Percentiles rank a stretch among this genome's conserved stretches.
phyloP scores from a whole-genome alignment of 73 alveolate species.

The Blepharisma stoltei region DNA sequence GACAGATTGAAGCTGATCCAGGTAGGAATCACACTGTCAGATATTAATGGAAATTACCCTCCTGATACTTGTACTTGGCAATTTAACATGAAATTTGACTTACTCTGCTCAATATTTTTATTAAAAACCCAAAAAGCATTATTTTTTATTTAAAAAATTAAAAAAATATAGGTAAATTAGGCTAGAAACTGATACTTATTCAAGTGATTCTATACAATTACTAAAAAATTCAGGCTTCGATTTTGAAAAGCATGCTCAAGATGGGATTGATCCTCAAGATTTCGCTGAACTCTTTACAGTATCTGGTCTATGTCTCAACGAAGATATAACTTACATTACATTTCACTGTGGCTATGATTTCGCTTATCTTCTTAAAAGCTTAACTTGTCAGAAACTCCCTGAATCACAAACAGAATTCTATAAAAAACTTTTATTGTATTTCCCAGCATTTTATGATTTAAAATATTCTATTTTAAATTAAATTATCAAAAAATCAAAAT shows the following conservation, averaged over 20 bases:
- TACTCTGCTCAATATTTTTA: too few relatives aligned
- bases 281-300: constrained; percentile 68
- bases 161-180: too few relatives aligned
- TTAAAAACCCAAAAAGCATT: too few relatives aligned
- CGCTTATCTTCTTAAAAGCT: constrained; percentile 72
- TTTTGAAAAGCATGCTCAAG: constrained; percentile 63
- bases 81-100: constrained; percentile 30
- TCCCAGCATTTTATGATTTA: constrained; percentile 73
- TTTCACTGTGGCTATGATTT: constrained; percentile 86
- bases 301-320: constrained; percentile 48
- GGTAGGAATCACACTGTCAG: constrained; percentile 76
- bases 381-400: constrained; percentile 70
- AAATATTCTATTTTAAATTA: too few relatives aligned
- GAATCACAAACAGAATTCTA: constrained; percentile 55
- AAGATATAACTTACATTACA: constrained; percentile 75
- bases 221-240: constrained; percentile 72
- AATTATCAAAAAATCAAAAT: too few relatives aligned
- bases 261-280: constrained; percentile 66
- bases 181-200: constrained; percentile 47
- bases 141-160: too few relatives aligned
- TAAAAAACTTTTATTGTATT: constrained; percentile 44
- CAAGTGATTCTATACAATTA: constrained; percentile 57
- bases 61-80: constrained; percentile 78
- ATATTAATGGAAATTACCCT: constrained; percentile 70
- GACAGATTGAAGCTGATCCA: constrained; percentile 75